phyloP scores from a whole-genome alignment of 2,329 filamentous ascomycete genomes.

The Trichoderma endophyticum region DNA sequence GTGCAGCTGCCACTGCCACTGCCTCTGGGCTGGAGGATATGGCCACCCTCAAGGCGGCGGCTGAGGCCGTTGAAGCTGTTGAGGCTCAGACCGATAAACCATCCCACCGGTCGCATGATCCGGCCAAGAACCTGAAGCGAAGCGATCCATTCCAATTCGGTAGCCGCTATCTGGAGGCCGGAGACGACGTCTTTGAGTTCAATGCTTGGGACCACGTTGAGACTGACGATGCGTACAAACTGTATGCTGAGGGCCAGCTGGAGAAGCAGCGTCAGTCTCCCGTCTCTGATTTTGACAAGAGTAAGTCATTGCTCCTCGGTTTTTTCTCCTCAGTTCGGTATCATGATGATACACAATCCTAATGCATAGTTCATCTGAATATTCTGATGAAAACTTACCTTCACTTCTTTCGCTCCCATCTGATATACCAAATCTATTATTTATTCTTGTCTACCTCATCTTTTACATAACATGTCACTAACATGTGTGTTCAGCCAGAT shows the following conservation, averaged over 20 bases:
- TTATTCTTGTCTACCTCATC: slow-evolving; percentile 1
- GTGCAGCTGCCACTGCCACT: background rate
- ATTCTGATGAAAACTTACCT: slow-evolving; percentile 60
- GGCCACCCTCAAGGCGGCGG: slow-evolving; percentile 23
- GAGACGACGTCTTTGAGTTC: slow-evolving; percentile 91
- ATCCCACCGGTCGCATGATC: slow-evolving; percentile 68
- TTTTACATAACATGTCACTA: slow-evolving; percentile 32
- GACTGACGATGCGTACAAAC: slow-evolving; percentile 82
- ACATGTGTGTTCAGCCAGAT: slow-evolving; percentile 58
- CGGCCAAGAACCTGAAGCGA: slow-evolving; percentile 73
- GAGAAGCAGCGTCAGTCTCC: slow-evolving; percentile 79
- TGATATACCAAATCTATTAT: slow-evolving; percentile 41
- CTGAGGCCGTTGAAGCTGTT: slow-evolving; percentile 10
- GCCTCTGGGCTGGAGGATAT: slow-evolving; percentile 25
- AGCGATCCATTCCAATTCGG: slow-evolving; percentile 95
- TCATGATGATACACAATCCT: slow-evolving; percentile 54
- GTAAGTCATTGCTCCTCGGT: slow-evolving; percentile 44
- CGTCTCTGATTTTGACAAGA: slow-evolving; percentile 89
- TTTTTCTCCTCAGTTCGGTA: slow-evolving; percentile 30
- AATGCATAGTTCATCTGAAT: slow-evolving; percentile 72
- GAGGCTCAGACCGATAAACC: slow-evolving; percentile 36
- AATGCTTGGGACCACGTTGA: slow-evolving; percentile 99
- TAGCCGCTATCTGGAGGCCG: slow-evolving; percentile 76
- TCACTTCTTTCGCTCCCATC: slow-evolving; percentile 72
- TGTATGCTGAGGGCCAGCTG: slow-evolving; percentile 82